phyloP scores from a whole-genome alignment of 148 eudicot genomes.

The Spergularia marina region DNA sequence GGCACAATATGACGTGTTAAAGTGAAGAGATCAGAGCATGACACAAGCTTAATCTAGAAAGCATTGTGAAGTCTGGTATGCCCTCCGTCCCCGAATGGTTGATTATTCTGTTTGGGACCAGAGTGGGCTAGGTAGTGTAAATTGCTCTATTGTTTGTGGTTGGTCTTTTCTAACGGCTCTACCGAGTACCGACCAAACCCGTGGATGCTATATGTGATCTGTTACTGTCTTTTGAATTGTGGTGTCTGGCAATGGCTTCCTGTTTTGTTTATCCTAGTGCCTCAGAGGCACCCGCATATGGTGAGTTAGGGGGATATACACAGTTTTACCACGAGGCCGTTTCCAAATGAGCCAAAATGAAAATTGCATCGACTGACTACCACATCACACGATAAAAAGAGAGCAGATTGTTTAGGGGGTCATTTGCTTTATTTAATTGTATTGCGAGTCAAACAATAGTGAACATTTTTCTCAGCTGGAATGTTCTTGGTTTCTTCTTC shows the following conservation, averaged over 20 bases:
- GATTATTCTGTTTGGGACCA: background rate
- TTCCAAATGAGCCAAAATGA: no score
- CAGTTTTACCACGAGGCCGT: no score
- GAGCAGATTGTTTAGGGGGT: no score
- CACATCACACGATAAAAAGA: no score
- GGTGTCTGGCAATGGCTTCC: background rate
- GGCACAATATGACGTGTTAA: background rate
- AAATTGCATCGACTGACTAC: no score
- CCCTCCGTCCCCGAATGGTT: background rate
- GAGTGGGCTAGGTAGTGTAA: background rate
- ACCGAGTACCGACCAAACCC: background rate
- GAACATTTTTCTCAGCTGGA: no score
- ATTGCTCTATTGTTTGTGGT: background rate
- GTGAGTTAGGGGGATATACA: no score
- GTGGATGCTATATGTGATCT: background rate
- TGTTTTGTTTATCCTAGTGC: background rate
- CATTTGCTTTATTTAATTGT: no score
- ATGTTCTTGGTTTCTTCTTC: no score
- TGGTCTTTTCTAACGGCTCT: background rate
- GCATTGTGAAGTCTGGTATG: background rate
- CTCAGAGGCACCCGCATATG: no score
- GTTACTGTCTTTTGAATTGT: background rate
- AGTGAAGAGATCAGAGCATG: background rate
- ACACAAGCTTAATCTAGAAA: background rate
- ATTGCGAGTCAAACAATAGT: no score